Percentiles rank a stretch among this genome's conserved stretches.
These are phyloP conservation scores for Bruguiera gymnorhiza DNA, from an alignment of 345 rosid species.

Conservation along the genomic window DNA sequence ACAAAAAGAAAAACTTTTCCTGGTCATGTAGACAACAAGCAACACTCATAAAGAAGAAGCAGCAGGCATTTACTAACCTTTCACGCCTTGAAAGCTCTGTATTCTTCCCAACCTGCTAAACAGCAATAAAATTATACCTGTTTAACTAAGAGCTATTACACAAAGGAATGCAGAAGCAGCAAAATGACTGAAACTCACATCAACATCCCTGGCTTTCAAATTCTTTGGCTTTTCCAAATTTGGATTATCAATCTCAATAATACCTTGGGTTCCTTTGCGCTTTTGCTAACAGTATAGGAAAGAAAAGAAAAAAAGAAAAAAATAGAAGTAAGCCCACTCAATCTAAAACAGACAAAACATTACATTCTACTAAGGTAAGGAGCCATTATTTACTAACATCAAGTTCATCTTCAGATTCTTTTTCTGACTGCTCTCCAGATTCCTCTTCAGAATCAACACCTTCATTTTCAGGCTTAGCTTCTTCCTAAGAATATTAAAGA, in stretches of 20 bases:
- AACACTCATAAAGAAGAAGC: not conserved
- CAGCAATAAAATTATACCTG: not conserved
- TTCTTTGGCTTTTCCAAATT: slow-evolving; percentile 65
- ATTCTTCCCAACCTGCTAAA: slow-evolving; percentile 48
- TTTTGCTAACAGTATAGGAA: slow-evolving; percentile 34
- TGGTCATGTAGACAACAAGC: not conserved
- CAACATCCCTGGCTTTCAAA: slow-evolving; percentile 59
- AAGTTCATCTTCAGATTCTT: slow-evolving; percentile 14
- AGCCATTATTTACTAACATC: slow-evolving; percentile 34
- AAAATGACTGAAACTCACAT: slow-evolving; percentile 43
- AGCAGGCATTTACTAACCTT: slow-evolving; percentile 46
- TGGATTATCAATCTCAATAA: slow-evolving; percentile 78
- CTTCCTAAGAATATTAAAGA: slow-evolving; percentile 35
- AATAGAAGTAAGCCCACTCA: not conserved
- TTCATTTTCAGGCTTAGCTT: slow-evolving; percentile 41
- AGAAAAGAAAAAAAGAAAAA: not conserved
- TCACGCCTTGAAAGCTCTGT: slow-evolving; percentile 92
- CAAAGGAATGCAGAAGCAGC: not conserved
- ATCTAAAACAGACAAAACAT: not conserved
- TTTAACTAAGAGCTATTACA: not conserved
- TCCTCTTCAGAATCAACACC: slow-evolving; percentile 38
- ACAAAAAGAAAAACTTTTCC: not conserved
- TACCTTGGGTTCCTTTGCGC: slow-evolving; percentile 64
- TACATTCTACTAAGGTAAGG: not conserved
- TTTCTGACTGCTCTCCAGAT: slow-evolving; percentile 3